A percentile compares a stretch with the other conserved stretches of the same genome.
These are phyloP conservation scores for Lepiota venenata DNA, from an alignment of 768 basidiomycete genomes.

Conservation along the genomic window DNA sequence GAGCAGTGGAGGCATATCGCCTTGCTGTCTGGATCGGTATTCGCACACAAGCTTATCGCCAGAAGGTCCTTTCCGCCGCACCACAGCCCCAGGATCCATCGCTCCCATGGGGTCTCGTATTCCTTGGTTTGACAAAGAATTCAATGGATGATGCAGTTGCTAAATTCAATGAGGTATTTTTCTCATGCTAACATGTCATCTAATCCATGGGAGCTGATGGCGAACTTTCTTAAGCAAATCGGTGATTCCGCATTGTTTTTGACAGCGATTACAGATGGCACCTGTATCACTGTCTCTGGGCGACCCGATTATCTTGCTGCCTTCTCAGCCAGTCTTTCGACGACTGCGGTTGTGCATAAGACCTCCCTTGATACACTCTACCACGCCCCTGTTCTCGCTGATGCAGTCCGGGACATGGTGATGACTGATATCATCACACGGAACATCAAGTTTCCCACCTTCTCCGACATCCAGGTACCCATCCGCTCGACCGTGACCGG, in stretches of 20 bases:
- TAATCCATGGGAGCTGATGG: neutral
- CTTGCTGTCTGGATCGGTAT: conserved; percentile 52
- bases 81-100: conserved; percentile 14
- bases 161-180: conserved; percentile 22
- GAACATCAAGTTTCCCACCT: conserved; percentile 47
- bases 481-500: conserved; percentile 47
- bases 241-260: conserved; percentile 31
- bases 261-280: conserved; percentile 47
- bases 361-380: conserved; percentile 51
- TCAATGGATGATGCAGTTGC: conserved; percentile 19
- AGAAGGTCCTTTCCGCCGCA: neutral
- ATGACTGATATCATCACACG: conserved; percentile 40
- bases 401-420: conserved; percentile 34
- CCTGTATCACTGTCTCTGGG: conserved; percentile 55
- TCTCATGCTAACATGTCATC: neutral
- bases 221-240: conserved; percentile 9
- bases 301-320: conserved; percentile 44
- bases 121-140: conserved; percentile 26
- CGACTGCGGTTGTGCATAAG: conserved; percentile 32
- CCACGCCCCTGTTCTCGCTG: conserved; percentile 36
- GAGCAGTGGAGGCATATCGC: conserved; percentile 45
- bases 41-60: conserved; percentile 35
- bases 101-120: conserved; percentile 45
- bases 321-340: conserved; percentile 37
- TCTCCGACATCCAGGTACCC: conserved; percentile 42